Evolutionary conservation across 495 filamentous ascomycete genomes (phyloP).

Genomic region (Penicillium coprophilum): DNA sequence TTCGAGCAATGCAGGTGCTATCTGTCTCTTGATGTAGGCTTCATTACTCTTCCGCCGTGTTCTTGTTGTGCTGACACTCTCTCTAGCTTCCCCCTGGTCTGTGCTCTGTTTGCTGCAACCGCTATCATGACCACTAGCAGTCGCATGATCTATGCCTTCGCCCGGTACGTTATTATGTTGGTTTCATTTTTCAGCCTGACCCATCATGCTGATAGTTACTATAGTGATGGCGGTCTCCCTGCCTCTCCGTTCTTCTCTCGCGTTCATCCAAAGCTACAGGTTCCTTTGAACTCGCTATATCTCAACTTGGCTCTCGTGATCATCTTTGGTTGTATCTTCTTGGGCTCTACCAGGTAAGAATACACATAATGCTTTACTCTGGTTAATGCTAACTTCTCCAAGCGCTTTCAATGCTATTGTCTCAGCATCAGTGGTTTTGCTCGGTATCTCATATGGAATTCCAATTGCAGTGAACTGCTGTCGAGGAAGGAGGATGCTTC

Average conservation of each 20-base stretch:
- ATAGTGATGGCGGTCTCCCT: constrained; percentile 68
- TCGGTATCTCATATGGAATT: constrained; percentile 71
- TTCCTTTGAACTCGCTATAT: constrained; percentile 68
- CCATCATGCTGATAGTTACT: constrained; percentile 11
- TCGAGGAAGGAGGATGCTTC: constrained; percentile 63
- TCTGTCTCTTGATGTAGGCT: constrained; percentile 65
- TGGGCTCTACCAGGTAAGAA: constrained; percentile 62
- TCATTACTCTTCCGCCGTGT: neutral
- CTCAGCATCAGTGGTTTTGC: constrained; percentile 67
- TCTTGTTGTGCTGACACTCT: constrained; percentile 5
- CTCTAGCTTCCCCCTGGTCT: constrained; percentile 64
- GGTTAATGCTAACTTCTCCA: constrained; percentile 1
- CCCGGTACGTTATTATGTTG: constrained; percentile 37
- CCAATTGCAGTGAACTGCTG: constrained; percentile 67
- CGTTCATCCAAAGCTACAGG: constrained; percentile 61
- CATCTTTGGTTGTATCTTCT: constrained; percentile 71
- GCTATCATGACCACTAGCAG: constrained; percentile 75
- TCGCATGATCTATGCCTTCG: constrained; percentile 77
- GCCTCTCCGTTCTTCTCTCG: constrained; percentile 62
- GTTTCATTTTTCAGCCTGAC: neutral
- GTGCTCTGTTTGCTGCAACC: constrained; percentile 68
- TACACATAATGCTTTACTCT: too few species aligned
- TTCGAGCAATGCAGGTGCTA: constrained; percentile 59
- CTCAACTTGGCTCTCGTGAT: constrained; percentile 64
- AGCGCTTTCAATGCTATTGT: constrained; percentile 63